phyloP scores from a whole-genome alignment of 768 basidiomycete genomes.

The Podaxis sp. region DNA sequence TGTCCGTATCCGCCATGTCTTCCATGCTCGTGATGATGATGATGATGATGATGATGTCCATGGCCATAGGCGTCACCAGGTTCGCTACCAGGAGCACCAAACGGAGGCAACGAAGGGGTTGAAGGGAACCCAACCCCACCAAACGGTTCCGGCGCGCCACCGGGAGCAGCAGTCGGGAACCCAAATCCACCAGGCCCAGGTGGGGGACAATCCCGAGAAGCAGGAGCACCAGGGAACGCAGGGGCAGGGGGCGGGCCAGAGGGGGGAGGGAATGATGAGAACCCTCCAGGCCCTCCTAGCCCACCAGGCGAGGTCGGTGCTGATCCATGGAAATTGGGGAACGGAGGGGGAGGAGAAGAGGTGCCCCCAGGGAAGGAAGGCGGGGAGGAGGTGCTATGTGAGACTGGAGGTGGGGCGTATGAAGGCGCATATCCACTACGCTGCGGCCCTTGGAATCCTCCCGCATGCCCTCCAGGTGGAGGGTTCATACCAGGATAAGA shows the following conservation, averaged over 20 bases:
- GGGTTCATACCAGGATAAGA: slow-evolving; percentile 16
- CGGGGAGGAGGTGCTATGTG: slow-evolving; percentile 13
- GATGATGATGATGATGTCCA: slow-evolving; percentile 6
- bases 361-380: slow-evolving; percentile 22
- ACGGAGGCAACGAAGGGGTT: slow-evolving; percentile 29
- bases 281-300: neutral
- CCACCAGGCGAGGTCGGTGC: neutral
- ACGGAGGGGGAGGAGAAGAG: slow-evolving; percentile 9
- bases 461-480: slow-evolving; percentile 5
- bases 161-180: slow-evolving; percentile 10
- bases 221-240: slow-evolving; percentile 18
- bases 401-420: slow-evolving; percentile 27
- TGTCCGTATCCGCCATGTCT: slow-evolving; percentile 17
- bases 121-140: slow-evolving; percentile 35
- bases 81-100: slow-evolving; percentile 38
- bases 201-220: slow-evolving; percentile 16
- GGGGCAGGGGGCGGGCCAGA: slow-evolving; percentile 17
- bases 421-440: slow-evolving; percentile 35
- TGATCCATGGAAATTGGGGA: slow-evolving; percentile 7
- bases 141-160: slow-evolving; percentile 20
- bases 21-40: slow-evolving; percentile 14
- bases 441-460: slow-evolving; percentile 19
- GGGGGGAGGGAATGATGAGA: neutral
- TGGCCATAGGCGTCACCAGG: slow-evolving; percentile 21
- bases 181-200: slow-evolving; percentile 28